These are phyloP conservation scores for Aspergillus flavus DNA, from an alignment of 2,329 filamentous ascomycete species.

Conservation along the genomic window DNA sequence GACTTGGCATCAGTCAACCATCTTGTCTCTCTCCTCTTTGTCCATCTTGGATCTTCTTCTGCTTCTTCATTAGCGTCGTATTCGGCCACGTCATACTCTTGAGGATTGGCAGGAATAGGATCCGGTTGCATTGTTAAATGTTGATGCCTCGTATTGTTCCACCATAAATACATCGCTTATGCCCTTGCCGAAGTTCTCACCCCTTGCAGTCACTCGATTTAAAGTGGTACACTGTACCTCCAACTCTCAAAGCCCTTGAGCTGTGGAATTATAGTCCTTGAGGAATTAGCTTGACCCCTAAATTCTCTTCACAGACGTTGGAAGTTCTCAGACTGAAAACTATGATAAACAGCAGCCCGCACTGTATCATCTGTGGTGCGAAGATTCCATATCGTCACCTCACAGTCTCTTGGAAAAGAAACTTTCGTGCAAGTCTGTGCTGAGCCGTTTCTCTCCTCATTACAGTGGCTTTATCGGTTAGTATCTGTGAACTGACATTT, in stretches of 20 bases:
- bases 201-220: neutral
- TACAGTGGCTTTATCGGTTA: neutral
- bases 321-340: neutral
- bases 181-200: neutral
- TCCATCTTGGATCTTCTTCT: neutral
- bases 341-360: neutral
- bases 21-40: neutral
- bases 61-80: neutral
- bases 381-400: conserved; percentile 13
- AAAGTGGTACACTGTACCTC: neutral
- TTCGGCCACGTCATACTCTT: neutral
- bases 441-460: neutral
- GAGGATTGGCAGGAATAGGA: neutral
- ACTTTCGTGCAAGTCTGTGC: neutral
- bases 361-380: conserved; percentile 18
- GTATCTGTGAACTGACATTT: neutral
- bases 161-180: neutral
- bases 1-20: conserved; percentile 1
- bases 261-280: neutral
- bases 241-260: neutral
- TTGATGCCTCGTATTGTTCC: neutral
- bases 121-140: neutral
- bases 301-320: neutral
- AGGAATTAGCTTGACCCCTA: neutral
- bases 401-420: neutral